Percentiles rank a stretch among this genome's conserved stretches.
phyloP scores from a whole-genome alignment of 352 stramenopile genomes.

The Ophiocytium majus region DNA sequence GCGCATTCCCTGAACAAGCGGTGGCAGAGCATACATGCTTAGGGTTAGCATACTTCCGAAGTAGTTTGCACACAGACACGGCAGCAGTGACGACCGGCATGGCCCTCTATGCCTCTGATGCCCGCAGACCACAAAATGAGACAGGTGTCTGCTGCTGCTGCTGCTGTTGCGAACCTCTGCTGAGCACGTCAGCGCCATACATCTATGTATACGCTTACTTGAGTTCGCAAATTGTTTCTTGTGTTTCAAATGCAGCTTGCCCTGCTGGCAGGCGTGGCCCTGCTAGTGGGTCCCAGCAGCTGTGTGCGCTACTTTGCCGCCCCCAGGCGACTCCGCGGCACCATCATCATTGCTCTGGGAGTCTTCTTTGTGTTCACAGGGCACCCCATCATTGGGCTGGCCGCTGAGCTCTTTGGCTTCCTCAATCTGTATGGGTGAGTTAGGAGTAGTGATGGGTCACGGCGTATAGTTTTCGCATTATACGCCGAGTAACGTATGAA shows the following conservation, averaged over 20 bases:
- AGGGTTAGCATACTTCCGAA: no score
- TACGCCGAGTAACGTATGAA: neutral
- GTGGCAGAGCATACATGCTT: no score
- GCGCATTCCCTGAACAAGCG: no score
- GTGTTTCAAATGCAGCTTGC: slow-evolving; percentile 41
- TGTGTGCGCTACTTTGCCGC: slow-evolving; percentile 48
- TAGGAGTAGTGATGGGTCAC: neutral
- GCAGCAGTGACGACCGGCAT: no score
- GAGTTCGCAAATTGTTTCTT: no score
- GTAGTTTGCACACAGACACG: no score
- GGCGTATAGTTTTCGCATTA: neutral
- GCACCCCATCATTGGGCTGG: slow-evolving; percentile 50
- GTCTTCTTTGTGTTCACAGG: slow-evolving; percentile 55
- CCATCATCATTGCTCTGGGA: slow-evolving; percentile 43
- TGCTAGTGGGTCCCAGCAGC: slow-evolving; percentile 46
- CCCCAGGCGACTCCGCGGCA: slow-evolving; percentile 40
- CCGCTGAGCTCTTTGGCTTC: slow-evolving; percentile 51
- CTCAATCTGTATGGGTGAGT: slow-evolving; percentile 53
- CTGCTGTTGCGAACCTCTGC: no score
- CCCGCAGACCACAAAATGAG: no score
- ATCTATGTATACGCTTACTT: no score
- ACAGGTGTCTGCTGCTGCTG: no score
- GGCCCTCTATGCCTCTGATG: no score
- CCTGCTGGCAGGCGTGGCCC: slow-evolving; percentile 35
- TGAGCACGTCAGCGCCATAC: no score